phyloP scores from a whole-genome alignment of 2,329 filamentous ascomycete genomes.

The Ophiobolus disseminans region DNA sequence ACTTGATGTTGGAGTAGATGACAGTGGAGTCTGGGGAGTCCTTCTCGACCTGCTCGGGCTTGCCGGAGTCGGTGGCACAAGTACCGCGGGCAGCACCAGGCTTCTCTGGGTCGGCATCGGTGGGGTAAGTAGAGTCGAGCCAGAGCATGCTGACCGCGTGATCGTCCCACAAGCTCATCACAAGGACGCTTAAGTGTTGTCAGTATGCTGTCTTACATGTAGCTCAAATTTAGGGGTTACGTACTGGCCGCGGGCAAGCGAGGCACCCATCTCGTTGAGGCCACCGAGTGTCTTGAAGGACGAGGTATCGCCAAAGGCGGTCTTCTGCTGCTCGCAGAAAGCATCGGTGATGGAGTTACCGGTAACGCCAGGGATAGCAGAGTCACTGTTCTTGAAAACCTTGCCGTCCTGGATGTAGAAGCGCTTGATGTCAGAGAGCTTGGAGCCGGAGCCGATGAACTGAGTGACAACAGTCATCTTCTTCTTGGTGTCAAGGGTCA shows the following conservation, averaged over 20 bases:
- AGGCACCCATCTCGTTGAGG: conserved; percentile 61
- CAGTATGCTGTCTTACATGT: no score
- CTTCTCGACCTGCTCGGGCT: conserved; percentile 47
- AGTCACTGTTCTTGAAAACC: conserved; percentile 55
- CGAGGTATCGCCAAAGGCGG: conserved; percentile 61
- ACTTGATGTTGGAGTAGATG: conserved; percentile 51
- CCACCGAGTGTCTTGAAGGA: conserved; percentile 64
- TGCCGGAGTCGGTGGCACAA: conserved; percentile 46
- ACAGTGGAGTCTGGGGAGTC: conserved; percentile 44
- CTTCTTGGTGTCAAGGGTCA: conserved; percentile 53
- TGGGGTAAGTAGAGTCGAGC: conserved; percentile 73
- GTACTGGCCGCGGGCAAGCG: conserved; percentile 64
- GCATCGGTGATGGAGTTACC: conserved; percentile 63
- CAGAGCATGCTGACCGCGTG: conserved; percentile 74
- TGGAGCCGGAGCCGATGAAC: conserved; percentile 54
- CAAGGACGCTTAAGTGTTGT: background rate
- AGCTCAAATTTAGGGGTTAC: no score
- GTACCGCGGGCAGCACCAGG: conserved; percentile 48
- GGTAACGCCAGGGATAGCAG: conserved; percentile 54
- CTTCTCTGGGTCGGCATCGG: conserved; percentile 37
- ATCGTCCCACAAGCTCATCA: conserved; percentile 69
- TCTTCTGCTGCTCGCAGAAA: conserved; percentile 66
- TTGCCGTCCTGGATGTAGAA: conserved; percentile 60
- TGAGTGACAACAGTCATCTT: conserved; percentile 61
- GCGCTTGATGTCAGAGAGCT: conserved; percentile 56